Percentiles rank a stretch among this genome's conserved stretches.
phyloP scores from a whole-genome alignment of 805 yeast species.

The Barnettozyma wickerhamii region DNA sequence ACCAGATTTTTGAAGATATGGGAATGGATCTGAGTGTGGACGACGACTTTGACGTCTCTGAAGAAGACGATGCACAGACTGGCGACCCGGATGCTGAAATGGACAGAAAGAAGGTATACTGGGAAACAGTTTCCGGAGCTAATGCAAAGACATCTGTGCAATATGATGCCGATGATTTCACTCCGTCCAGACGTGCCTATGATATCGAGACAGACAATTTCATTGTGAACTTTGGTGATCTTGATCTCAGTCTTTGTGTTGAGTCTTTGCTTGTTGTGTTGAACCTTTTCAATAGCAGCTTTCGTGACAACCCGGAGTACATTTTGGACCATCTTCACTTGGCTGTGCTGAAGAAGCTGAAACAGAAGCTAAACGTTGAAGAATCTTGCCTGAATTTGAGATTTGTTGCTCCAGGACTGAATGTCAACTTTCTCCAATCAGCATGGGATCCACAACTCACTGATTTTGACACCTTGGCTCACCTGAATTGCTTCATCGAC shows the following conservation, averaged over 20 bases:
- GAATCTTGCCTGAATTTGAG: slow-evolving; percentile 40
- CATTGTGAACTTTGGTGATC: slow-evolving; percentile 49
- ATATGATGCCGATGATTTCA: slow-evolving; percentile 19
- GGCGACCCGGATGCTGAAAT: not conserved
- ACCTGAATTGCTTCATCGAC: slow-evolving; percentile 9
- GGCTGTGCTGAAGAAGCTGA: slow-evolving; percentile 46
- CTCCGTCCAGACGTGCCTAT: slow-evolving; percentile 29
- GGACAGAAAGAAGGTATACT: too few relatives aligned
- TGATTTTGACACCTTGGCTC: slow-evolving; percentile 15
- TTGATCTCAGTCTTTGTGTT: slow-evolving; percentile 47
- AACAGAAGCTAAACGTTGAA: slow-evolving; percentile 28
- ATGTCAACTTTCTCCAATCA: slow-evolving; percentile 19
- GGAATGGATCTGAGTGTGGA: slow-evolving; percentile 8
- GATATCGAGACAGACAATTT: slow-evolving; percentile 48
- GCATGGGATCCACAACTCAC: slow-evolving; percentile 7
- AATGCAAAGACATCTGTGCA: slow-evolving; percentile 11
- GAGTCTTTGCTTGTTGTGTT: slow-evolving; percentile 35
- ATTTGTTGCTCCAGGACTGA: slow-evolving; percentile 42
- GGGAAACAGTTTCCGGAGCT: slow-evolving; percentile 18
- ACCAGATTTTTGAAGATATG: slow-evolving; percentile 23
- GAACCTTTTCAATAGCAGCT: slow-evolving; percentile 31
- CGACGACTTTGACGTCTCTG: slow-evolving; percentile 5
- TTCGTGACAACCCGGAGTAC: slow-evolving; percentile 30
- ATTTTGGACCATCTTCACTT: slow-evolving; percentile 64
- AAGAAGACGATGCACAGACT: not conserved